Conservation (phyloP, 2,329 filamentous ascomycete genomes). For the Pyricularia sp. region DNA sequence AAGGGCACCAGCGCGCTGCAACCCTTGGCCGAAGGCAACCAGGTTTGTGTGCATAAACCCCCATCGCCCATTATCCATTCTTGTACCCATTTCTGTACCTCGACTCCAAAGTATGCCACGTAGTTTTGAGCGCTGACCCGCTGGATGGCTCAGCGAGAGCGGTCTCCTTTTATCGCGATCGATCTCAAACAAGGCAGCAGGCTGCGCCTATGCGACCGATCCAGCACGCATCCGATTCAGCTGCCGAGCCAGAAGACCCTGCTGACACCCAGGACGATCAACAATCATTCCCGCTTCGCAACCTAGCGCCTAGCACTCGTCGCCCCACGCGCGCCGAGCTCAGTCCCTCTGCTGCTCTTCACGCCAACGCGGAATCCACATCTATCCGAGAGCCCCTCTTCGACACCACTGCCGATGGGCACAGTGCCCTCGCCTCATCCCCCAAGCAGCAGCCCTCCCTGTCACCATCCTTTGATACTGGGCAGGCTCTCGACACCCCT, state of each 20-base stretch:
- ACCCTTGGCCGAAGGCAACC: neutral
- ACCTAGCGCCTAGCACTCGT: constrained; percentile 5
- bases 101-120: neutral
- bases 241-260: constrained; percentile 7
- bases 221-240: constrained; percentile 1
- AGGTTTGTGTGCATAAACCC: constrained; percentile 1
- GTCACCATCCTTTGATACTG: neutral
- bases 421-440: neutral
- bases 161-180: neutral
- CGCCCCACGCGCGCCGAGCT: constrained; percentile 5
- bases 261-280: constrained; percentile 2
- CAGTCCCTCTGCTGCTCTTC: constrained; percentile 1
- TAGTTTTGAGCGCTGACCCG: neutral
- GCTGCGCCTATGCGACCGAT: neutral
- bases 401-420: neutral
- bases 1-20: neutral
- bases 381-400: constrained; percentile 1
- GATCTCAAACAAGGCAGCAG: neutral
- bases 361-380: constrained; percentile 4
- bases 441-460: constrained; percentile 1
- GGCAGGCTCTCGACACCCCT: neutral
- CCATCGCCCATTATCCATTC: neutral
- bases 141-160: neutral
- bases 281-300: constrained; percentile 8
- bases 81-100: neutral